Evolutionary conservation across 2,329 filamentous ascomycete species (phyloP), one percentile per base, ranked within the genome.

Genomic region (Colletotrichum orbiculare): DNA sequence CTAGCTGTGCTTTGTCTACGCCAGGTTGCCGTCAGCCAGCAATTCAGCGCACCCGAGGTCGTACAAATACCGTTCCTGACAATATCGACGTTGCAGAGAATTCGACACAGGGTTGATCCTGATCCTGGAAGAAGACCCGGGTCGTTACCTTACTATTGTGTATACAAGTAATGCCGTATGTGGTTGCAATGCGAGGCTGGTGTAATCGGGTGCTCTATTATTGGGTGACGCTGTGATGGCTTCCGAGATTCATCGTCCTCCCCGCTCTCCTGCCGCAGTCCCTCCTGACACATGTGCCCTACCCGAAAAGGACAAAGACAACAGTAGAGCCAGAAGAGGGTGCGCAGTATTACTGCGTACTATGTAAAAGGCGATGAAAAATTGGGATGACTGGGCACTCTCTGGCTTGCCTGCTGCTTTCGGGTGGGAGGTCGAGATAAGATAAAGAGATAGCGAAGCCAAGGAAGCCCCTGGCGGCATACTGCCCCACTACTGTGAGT

Each of bases 381-480:
- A 52, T 55, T 46, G n/a, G 57, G 62, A 61, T 65, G 62, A 56
- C 57, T 55, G 37, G 52, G 56, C 8, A 46, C 52, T 61, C 41
- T 35, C 13, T 41, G 25, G 25, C 25, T 47, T 38, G 38, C n/a
- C 15, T 33, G 35, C 52, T 50, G 52, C 52, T 45, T 47, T 41
- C 35, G 61, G 61, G 45, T 17, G 46, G 46, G 52, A 48, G 38
- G 50, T 65, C 37, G 41, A 65, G 62, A 65, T 65, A 65, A 65
- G 62, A 65, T 53, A 62, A 47, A 65, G 52, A 62, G 62, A 65
- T 61, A 56, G 50, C 52, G 53, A 17, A 52, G 53, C 56, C 58
- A 65, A 62, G 58, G 52, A 53, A 47, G 57, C 50, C 58, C 62
- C 46, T 34, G 37, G 54, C 41, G 25, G 15, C 13, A 37, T 25